Percentiles rank a stretch among this genome's conserved stretches.
Evolutionary conservation across 2,329 filamentous ascomycete genomes (phyloP).

Genomic region (Ceratocystiopsis minuta): DNA sequence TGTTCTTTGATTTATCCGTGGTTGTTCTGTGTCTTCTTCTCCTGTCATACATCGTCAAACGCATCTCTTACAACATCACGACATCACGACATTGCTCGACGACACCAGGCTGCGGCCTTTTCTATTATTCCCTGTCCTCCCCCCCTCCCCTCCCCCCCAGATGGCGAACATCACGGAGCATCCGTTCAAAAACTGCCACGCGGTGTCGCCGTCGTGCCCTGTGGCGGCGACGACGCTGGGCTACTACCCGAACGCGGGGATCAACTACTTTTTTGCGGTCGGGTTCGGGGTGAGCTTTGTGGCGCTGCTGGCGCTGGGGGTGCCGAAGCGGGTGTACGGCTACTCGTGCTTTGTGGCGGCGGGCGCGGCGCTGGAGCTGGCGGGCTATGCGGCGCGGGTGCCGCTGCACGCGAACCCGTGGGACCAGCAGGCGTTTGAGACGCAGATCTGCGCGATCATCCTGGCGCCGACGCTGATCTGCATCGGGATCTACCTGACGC

Average conservation of each 20-base stretch:
- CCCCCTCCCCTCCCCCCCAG: neutral
- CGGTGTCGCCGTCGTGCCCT: slow-evolving; percentile 25
- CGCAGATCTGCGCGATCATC: slow-evolving; percentile 41
- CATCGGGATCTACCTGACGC: slow-evolving; percentile 44
- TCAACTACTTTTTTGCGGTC: slow-evolving; percentile 35
- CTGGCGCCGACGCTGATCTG: slow-evolving; percentile 42
- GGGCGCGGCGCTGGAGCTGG: slow-evolving; percentile 32
- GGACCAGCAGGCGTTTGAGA: slow-evolving; percentile 33
- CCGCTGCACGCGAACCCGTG: slow-evolving; percentile 35
- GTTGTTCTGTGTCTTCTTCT: neutral
- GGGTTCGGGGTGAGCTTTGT: slow-evolving; percentile 28
- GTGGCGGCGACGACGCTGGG: slow-evolving; percentile 33
- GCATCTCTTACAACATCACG: no score
- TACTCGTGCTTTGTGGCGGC: slow-evolving; percentile 30
- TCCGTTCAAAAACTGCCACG: slow-evolving; percentile 9
- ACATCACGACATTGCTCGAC: no score
- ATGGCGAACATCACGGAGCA: slow-evolving; percentile 6
- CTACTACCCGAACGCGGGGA: slow-evolving; percentile 37
- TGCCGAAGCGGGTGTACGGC: slow-evolving; percentile 35
- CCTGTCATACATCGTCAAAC: no score
- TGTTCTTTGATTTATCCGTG: no score
- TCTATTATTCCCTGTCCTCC: neutral
- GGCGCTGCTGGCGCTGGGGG: slow-evolving; percentile 23
- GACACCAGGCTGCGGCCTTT: no score
- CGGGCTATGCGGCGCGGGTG: slow-evolving; percentile 35